These are phyloP conservation scores for Taphrina flavorubra DNA, from an alignment of 1,139 yeast species.

Conservation along the genomic window DNA sequence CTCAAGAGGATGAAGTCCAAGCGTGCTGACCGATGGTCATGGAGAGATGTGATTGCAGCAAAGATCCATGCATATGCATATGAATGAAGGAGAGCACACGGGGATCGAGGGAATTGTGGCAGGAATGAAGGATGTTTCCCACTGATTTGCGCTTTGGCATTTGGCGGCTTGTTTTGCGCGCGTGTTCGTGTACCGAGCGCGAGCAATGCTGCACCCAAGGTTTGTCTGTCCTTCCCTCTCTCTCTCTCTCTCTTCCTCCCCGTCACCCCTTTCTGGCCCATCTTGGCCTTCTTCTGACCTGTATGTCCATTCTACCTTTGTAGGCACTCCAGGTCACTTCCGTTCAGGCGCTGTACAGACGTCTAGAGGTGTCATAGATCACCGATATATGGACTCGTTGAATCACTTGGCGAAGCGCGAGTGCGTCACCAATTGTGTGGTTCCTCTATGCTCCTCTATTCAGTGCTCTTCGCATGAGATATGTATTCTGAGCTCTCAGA, in stretches of 20 bases:
- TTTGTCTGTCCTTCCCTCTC: not conserved
- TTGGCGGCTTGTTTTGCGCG: slow-evolving; percentile 8
- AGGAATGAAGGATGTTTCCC: not conserved
- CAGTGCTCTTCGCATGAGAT: slow-evolving; percentile 18
- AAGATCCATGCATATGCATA: too few species aligned
- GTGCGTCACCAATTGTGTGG: slow-evolving; percentile 33
- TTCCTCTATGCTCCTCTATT: slow-evolving; percentile 28
- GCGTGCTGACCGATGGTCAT: too few species aligned
- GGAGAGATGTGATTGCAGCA: too few species aligned
- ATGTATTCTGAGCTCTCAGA: slow-evolving; percentile 32
- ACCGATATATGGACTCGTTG: not conserved
- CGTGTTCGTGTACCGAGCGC: slow-evolving; percentile 8
- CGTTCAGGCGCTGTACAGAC: too few species aligned
- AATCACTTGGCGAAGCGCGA: slow-evolving; percentile 20
- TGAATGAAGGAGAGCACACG: too few species aligned
- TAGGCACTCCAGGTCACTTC: too few species aligned
- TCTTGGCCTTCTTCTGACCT: not conserved
- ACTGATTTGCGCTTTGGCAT: not conserved
- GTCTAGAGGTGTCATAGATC: too few species aligned
- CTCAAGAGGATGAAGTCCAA: too few species aligned
- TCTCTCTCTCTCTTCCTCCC: too few species aligned
- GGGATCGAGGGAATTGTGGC: too few species aligned
- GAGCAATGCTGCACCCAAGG: not conserved
- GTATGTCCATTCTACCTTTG: too few species aligned
- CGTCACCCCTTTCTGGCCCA: not conserved